A percentile compares a stretch with the other conserved stretches of the same genome.
Conservation (phyloP, 2,329 filamentous ascomycete genomes). For the Neonectria neomacrospora region DNA sequence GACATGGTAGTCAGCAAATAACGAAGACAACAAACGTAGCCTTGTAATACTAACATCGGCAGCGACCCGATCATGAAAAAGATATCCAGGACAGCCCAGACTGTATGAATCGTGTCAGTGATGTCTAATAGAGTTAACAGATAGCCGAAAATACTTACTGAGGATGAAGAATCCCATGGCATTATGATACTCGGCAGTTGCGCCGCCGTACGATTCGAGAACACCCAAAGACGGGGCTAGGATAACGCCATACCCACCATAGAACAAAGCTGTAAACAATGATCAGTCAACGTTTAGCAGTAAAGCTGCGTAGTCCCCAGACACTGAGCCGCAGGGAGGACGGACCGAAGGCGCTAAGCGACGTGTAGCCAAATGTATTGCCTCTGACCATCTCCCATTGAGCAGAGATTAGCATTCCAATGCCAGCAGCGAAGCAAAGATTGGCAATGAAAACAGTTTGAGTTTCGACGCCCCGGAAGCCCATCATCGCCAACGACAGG, state of each 20-base stretch:
- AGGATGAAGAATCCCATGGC: constrained; percentile 25
- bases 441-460: constrained; percentile 65
- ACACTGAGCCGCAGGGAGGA: background rate
- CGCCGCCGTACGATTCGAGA: constrained; percentile 20
- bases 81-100: constrained; percentile 24
- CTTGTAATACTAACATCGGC: constrained; percentile 5
- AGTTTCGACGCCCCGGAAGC: constrained; percentile 61
- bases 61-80: constrained; percentile 25
- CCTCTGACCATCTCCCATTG: constrained; percentile 66
- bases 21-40: background rate
- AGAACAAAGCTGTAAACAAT: constrained; percentile 11
- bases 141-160: background rate
- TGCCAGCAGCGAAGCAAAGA: constrained; percentile 62
- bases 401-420: constrained; percentile 64
- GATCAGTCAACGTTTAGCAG: background rate
- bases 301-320: background rate
- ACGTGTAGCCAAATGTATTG: constrained; percentile 64
- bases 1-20: background rate
- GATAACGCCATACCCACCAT: constrained; percentile 24
- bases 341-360: constrained; percentile 63
- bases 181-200: constrained; percentile 28
- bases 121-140: rapidly evolving
- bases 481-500: constrained; percentile 64
- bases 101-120: background rate
- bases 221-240: constrained; percentile 22